Conservation (phyloP, 805 yeast genomes). For the Lipomyces yamanashiensis region DNA sequence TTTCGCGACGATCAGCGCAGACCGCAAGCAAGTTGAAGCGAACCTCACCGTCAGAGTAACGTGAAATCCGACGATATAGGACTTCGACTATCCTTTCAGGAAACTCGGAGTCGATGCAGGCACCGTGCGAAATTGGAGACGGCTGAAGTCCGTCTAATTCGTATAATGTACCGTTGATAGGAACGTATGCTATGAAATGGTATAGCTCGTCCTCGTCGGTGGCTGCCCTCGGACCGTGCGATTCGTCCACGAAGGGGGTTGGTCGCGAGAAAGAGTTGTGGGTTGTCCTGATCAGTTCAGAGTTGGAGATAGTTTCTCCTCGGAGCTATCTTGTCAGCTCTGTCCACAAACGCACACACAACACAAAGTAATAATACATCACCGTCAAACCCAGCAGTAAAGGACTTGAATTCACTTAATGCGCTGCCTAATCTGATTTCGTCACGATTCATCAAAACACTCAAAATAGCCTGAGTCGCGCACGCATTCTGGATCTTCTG, state of each 20-base stretch:
- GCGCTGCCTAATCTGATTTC: constrained; percentile 55
- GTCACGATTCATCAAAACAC: constrained; percentile 55
- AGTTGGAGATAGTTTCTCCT: constrained; percentile 66
- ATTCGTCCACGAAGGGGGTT: constrained; percentile 54
- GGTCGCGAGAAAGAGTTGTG: constrained; percentile 70
- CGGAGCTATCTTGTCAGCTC: constrained; percentile 42
- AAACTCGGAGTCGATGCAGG: constrained; percentile 50
- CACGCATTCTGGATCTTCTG: constrained; percentile 72
- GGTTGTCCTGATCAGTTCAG: constrained; percentile 58
- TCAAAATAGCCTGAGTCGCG: constrained; percentile 73
- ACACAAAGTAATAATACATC: constrained; percentile 16
- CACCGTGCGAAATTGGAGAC: constrained; percentile 60
- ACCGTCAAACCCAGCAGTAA: constrained; percentile 59
- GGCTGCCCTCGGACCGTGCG: constrained; percentile 22
- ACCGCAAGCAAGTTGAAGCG: constrained; percentile 62
- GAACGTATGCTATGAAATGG: constrained; percentile 64
- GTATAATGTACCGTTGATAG: constrained; percentile 53
- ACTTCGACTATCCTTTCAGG: constrained; percentile 52
- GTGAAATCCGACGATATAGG: constrained; percentile 53
- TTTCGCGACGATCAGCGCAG: constrained; percentile 55
- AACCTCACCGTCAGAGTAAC: constrained; percentile 54
- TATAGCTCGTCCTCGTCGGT: constrained; percentile 50
- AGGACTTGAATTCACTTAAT: constrained; percentile 54
- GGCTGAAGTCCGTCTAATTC: constrained; percentile 67
- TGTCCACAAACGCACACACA: not conserved